These are phyloP conservation scores for Teunomyces funiuensis DNA, from an alignment of 805 yeast genomes.

Conservation along the genomic window DNA sequence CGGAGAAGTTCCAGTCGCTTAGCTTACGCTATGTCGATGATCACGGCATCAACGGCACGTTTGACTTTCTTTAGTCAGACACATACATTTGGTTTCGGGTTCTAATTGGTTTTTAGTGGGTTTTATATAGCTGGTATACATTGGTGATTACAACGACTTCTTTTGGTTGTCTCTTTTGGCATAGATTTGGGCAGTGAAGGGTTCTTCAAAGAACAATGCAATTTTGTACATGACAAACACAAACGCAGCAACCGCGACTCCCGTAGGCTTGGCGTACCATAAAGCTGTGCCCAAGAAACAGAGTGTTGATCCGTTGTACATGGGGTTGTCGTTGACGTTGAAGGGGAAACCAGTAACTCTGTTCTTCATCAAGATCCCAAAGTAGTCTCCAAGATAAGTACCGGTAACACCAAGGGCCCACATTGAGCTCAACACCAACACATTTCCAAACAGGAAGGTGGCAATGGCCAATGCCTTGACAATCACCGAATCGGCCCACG, in stretches of 20 bases:
- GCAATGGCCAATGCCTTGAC: conserved; percentile 54
- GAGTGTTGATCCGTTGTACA: conserved; percentile 91
- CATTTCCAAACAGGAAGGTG: conserved; percentile 67
- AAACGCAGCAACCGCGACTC: conserved; percentile 65
- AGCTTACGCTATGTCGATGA: conserved; percentile 58
- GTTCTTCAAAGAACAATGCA: conserved; percentile 90
- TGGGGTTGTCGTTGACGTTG: conserved; percentile 87
- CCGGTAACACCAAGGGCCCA: conserved; percentile 93
- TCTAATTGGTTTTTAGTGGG: not conserved
- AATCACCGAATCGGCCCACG: conserved; percentile 41
- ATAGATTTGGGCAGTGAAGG: conserved; percentile 90
- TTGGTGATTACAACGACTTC: conserved; percentile 7
- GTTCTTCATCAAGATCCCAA: conserved; percentile 89
- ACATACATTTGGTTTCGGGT: not conserved
- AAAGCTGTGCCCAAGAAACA: conserved; percentile 90
- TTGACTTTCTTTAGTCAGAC: conserved; percentile 20
- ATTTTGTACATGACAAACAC: conserved; percentile 81
- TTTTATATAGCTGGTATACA: not conserved
- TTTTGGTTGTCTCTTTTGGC: conserved; percentile 59
- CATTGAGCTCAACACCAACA: conserved; percentile 84
- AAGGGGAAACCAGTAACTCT: conserved; percentile 93
- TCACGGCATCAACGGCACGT: conserved; percentile 35
- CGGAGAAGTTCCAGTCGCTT: conserved; percentile 78
- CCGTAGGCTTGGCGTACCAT: conserved; percentile 88
- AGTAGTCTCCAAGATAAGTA: conserved; percentile 95